Base-by-base conservation (phyloP, 805 yeast species). In the Lachancea sp. region DNA sequence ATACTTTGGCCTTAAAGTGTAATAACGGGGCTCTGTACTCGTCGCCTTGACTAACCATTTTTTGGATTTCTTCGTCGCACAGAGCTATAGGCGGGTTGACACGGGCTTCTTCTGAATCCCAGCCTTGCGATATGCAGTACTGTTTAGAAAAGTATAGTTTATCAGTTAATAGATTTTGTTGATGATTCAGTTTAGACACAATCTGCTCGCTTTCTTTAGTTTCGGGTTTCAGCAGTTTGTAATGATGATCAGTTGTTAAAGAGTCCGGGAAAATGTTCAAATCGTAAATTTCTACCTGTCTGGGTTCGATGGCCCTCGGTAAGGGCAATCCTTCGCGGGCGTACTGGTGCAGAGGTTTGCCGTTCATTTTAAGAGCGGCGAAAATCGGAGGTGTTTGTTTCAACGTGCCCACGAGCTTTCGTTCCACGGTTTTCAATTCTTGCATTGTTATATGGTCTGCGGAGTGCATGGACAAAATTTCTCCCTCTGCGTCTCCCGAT, bases 331-430 rank as follows among this genome's bases (percentile, higher is more conserved):
- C 94, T 47, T 83, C 76, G 47, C 98, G 72, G 1, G 98, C 98
- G 59, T 92, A 92, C 53, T 90, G 96, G 58, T 94, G 88, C 35
- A 94, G 66, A 3, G 95, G 94, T 63, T 80, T 87, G 13, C 99
- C 99, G 56, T 87, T 80, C 79, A 94, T 83, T 57, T 90, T 90
- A 43, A 94, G 67, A 0, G 98, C 98, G 13, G 96, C 85, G 61
- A 77, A 92, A 11, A 92, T 81, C 0, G 99, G 98, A 9, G 99
- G 98, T 0, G 94, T 82, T 63, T 92, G 99, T 50, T 72, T 72
- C 38, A 89, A 66, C 12, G 77, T 72, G 0, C 97, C 98, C n/a
- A 77, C 66, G 55, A 92, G 88, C 61, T 80, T 80, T 5, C 65
- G 66, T 18, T 77, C 73, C 0, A 79, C 68, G 2, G 63, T 55